Percentiles rank a stretch among this genome's conserved stretches.
Evolutionary conservation across 148 eudicot genomes (phyloP).

Genomic region (Gaultheria prostrata): DNA sequence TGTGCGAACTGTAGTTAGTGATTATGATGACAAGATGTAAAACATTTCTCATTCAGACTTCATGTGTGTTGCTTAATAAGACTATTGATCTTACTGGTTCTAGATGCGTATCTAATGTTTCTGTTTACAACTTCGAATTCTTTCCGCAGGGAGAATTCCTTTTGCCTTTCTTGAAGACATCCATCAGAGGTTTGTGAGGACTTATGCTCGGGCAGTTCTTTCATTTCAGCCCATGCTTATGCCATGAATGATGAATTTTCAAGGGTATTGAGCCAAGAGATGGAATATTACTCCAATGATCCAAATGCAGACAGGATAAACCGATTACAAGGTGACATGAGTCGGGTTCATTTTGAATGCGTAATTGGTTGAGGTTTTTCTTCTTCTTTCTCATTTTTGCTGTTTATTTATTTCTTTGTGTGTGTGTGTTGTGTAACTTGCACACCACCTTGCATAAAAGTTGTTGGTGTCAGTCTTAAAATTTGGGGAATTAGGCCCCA

Average conservation of each 20-base stretch:
- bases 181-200: constrained; percentile 90
- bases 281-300: constrained; percentile 85
- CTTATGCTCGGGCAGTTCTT: constrained; percentile 79
- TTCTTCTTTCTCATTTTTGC: no score
- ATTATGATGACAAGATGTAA: no score
- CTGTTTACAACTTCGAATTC: no score
- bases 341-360: constrained; percentile 50
- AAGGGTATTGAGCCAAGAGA: constrained; percentile 86
- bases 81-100: no score
- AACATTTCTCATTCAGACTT: no score
- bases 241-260: constrained; percentile 98
- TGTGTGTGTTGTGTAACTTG: no score
- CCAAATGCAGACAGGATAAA: constrained; percentile 91
- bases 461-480: background rate
- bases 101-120: no score
- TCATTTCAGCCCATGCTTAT: constrained; percentile 86
- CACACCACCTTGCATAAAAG: background rate
- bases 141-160: constrained; percentile 77
- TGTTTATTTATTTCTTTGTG: no score
- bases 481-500: background rate
- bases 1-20: no score
- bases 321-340: constrained; percentile 92
- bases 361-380: no score
- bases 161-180: constrained; percentile 98
- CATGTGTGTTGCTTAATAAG: no score